phyloP scores from a whole-genome alignment of 805 yeast genomes.

The Myxozyma neglecta region DNA sequence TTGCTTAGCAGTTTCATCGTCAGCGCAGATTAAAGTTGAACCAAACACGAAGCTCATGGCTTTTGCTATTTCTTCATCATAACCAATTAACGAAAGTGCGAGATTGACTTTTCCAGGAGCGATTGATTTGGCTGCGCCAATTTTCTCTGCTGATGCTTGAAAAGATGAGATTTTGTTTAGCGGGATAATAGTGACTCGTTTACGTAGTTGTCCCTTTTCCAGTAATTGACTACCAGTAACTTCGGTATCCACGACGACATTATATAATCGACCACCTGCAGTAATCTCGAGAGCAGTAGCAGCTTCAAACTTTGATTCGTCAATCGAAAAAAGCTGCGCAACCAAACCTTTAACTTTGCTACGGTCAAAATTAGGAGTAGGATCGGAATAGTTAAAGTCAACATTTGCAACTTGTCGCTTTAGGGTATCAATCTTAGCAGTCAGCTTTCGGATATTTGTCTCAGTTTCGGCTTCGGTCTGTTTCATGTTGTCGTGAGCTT shows the following conservation, averaged over 20 bases:
- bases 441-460: slow-evolving; percentile 46
- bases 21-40: slow-evolving; percentile 78
- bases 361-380: slow-evolving; percentile 60
- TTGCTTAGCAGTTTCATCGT: slow-evolving; percentile 81
- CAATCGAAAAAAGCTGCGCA: slow-evolving; percentile 74
- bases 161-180: slow-evolving; percentile 76
- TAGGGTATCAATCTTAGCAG: slow-evolving; percentile 53
- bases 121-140: slow-evolving; percentile 66
- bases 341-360: slow-evolving; percentile 80
- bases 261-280: slow-evolving; percentile 89
- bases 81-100: slow-evolving; percentile 81
- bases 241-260: slow-evolving; percentile 88
- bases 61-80: slow-evolving; percentile 61
- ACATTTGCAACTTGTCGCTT: slow-evolving; percentile 67
- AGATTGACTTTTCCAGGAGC: slow-evolving; percentile 85
- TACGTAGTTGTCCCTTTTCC: slow-evolving; percentile 72
- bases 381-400: slow-evolving; percentile 71
- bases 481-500: slow-evolving; percentile 29
- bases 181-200: slow-evolving; percentile 89
- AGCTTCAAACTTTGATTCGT: slow-evolving; percentile 55
- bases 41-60: slow-evolving; percentile 96
- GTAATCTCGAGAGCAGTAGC: slow-evolving; percentile 87
- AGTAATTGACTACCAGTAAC: slow-evolving; percentile 78
- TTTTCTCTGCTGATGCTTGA: slow-evolving; percentile 51
- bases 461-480: slow-evolving; percentile 36